Conservation (phyloP, 257 asterid species). For the Orobanche coerulescens region DNA sequence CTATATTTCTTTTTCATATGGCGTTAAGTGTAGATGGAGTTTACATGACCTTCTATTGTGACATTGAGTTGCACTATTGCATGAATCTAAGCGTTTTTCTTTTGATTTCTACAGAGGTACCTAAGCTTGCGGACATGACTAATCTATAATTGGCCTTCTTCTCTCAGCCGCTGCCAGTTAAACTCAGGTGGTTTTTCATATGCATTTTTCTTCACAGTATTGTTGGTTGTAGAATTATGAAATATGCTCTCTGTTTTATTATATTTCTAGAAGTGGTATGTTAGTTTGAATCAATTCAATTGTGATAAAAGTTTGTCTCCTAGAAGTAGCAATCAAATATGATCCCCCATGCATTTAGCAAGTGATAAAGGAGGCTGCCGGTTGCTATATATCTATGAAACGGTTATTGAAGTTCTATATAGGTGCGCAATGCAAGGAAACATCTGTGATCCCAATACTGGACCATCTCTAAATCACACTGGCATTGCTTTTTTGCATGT, state of each 20-base stretch:
- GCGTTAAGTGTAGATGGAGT: not conserved
- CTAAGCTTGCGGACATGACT: no score
- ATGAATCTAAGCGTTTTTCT: not conserved
- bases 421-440: no score
- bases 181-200: no score
- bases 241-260: not conserved
- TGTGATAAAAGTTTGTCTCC: not conserved
- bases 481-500: no score
- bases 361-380: not conserved
- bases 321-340: no score
- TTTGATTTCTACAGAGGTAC: no score
- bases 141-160: no score
- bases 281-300: not conserved
- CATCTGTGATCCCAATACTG: no score
- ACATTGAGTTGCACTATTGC: not conserved
- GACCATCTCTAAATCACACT: no score
- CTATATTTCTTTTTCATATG: no score
- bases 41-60: not conserved
- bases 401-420: not conserved
- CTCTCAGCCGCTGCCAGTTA: no score
- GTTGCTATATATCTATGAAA: not conserved
- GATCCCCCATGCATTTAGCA: no score
- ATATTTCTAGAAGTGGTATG: not conserved
- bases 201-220: not conserved
- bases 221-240: not conserved